phyloP scores from a whole-genome alignment of 371 early-diverging fungal species.

The Syncephalastrum sp. region DNA sequence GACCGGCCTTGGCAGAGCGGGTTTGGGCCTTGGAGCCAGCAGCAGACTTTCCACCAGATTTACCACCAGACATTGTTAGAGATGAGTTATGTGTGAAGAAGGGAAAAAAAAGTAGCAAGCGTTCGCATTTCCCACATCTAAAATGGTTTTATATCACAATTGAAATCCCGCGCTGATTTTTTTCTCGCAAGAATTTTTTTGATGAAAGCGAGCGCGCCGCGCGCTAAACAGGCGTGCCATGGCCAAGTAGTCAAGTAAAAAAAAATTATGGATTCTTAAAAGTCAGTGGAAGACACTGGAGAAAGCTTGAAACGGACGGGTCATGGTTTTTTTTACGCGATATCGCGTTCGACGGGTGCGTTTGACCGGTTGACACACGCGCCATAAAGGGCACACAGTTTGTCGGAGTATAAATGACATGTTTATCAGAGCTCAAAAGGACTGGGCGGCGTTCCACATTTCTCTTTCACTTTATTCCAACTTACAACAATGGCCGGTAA shows the following conservation, averaged over 20 bases:
- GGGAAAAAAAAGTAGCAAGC: conserved; percentile 7
- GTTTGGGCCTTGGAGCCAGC: conserved; percentile 59
- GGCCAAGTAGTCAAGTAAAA: too few species aligned
- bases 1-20: conserved; percentile 83
- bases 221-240: too few species aligned
- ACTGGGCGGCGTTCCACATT: not conserved
- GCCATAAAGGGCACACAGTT: too few species aligned
- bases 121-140: not conserved
- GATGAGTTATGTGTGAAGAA: conserved; percentile 14
- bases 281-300: too few species aligned
- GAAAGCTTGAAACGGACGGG: too few species aligned
- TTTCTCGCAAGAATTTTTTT: conserved; percentile 8
- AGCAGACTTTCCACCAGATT: conserved; percentile 52
- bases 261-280: too few species aligned
- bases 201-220: too few species aligned
- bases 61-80: conserved; percentile 41
- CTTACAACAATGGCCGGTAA: conserved; percentile 15
- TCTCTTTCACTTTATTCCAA: conserved; percentile 10
- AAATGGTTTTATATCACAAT: conserved; percentile 1
- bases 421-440: too few species aligned
- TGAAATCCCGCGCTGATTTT: conserved; percentile 8
- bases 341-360: too few species aligned
- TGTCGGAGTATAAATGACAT: too few species aligned
- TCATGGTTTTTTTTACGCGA: too few species aligned
- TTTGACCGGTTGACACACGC: not conserved